Evolutionary conservation across 2,329 filamentous ascomycete species (phyloP).

Genomic region (Plectosphaerella sp.): DNA sequence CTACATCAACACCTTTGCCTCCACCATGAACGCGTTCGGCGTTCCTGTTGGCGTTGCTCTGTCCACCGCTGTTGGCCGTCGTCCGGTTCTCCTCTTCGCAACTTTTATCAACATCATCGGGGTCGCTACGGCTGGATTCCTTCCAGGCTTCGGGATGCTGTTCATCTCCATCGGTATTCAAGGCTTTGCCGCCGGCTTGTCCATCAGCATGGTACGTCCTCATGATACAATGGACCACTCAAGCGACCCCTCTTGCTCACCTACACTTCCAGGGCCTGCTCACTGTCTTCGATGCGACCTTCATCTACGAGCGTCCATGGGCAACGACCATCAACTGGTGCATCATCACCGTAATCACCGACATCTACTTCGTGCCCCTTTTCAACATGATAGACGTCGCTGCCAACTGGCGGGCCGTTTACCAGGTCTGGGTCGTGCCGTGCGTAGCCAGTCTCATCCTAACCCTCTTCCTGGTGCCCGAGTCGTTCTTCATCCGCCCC

Average conservation of each 20-base stretch:
- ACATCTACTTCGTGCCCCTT: slow-evolving; percentile 18
- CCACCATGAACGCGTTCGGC: slow-evolving; percentile 27
- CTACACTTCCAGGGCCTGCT: slow-evolving; percentile 21
- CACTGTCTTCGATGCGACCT: slow-evolving; percentile 31
- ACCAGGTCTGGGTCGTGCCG: slow-evolving; percentile 22
- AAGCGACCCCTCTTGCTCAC: neutral
- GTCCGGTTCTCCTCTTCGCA: slow-evolving; percentile 27
- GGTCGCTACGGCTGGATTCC: slow-evolving; percentile 19
- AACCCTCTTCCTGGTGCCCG: slow-evolving; percentile 24
- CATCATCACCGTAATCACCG: slow-evolving; percentile 18
- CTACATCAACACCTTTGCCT: slow-evolving; percentile 20
- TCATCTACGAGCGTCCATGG: slow-evolving; percentile 29
- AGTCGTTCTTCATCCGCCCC: slow-evolving; percentile 34
- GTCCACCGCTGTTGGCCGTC: slow-evolving; percentile 28
- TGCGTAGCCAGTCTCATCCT: slow-evolving; percentile 18
- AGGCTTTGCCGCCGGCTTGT: slow-evolving; percentile 25
- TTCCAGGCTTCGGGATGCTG: slow-evolving; percentile 18
- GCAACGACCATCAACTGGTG: slow-evolving; percentile 28
- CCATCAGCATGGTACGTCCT: slow-evolving; percentile 20
- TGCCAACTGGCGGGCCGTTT: slow-evolving; percentile 26
- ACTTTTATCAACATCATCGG: slow-evolving; percentile 12
- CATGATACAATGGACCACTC: neutral
- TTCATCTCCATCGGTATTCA: slow-evolving; percentile 18
- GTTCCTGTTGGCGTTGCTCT: slow-evolving; percentile 30
- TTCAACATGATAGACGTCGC: slow-evolving; percentile 20